Evolutionary conservation across 2,329 filamentous ascomycete genomes (phyloP).

Genomic region (Diaporthe citriasiana): DNA sequence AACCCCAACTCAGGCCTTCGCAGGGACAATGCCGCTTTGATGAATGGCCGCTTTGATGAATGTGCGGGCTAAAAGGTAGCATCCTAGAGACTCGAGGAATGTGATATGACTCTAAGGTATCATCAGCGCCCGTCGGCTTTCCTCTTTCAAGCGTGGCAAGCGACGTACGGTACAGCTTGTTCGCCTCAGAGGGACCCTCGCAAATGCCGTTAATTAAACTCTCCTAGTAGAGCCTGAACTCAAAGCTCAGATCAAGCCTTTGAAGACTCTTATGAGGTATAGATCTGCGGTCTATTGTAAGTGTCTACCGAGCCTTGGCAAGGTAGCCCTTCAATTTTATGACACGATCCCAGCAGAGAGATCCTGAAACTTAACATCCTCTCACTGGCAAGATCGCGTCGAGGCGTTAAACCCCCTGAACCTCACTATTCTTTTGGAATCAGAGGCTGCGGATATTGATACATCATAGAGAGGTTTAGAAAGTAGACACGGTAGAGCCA

Average conservation of each 20-base stretch:
- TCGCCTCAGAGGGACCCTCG: not conserved
- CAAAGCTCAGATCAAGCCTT: not conserved
- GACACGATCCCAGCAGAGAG: not conserved
- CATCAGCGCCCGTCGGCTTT: not conserved
- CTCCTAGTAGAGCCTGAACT: not conserved
- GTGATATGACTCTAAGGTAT: not conserved
- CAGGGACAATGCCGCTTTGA: not conserved
- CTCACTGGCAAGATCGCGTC: not conserved
- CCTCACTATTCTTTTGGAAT: not conserved
- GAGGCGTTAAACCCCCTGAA: too few relatives aligned
- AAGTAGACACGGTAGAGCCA: not conserved
- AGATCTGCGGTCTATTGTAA: not conserved
- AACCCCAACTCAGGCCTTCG: not conserved
- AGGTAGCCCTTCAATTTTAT: not conserved
- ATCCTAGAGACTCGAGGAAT: too few relatives aligned
- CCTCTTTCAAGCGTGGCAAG: not conserved
- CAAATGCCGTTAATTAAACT: not conserved
- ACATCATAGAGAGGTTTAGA: not conserved
- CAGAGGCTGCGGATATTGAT: accelerated
- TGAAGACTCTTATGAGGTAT: too few relatives aligned
- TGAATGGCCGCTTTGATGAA: not conserved
- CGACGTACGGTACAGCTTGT: not conserved
- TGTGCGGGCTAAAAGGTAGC: not conserved
- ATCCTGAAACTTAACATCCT: not conserved
- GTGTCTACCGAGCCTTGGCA: not conserved